phyloP scores from a whole-genome alignment of 148 eudicot genomes.

The Salicornia ramosissima region DNA sequence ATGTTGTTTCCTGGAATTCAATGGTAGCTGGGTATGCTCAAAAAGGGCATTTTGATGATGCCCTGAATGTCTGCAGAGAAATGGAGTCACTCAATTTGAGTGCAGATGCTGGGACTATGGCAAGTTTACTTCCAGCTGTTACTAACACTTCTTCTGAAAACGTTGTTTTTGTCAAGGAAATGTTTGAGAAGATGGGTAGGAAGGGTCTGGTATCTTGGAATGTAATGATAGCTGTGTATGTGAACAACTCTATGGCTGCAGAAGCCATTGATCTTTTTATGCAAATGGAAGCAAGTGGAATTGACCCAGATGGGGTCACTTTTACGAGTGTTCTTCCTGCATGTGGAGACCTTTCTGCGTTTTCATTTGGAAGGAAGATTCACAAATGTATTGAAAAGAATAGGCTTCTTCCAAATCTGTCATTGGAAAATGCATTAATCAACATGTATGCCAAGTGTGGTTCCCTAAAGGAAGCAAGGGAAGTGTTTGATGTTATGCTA shows the following conservation, averaged over 20 bases:
- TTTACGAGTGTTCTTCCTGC: constrained; percentile 80
- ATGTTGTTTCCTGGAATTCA: constrained; percentile 77
- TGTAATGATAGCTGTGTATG: constrained; percentile 78
- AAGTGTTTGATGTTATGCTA: constrained; percentile 56
- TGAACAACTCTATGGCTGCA: constrained; percentile 62
- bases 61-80: constrained; percentile 53
- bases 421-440: constrained; percentile 68
- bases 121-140: constrained; percentile 67
- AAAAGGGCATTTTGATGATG: constrained; percentile 61
- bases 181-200: constrained; percentile 41
- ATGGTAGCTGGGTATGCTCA: constrained; percentile 68
- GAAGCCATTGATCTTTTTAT: constrained; percentile 59
- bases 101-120: constrained; percentile 77
- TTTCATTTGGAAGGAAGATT: constrained; percentile 55
- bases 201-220: constrained; percentile 63
- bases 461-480: constrained; percentile 58
- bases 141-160: constrained; percentile 44
- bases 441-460: constrained; percentile 93
- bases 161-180: constrained; percentile 47
- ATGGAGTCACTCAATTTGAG: constrained; percentile 39
- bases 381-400: constrained; percentile 45
- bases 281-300: constrained; percentile 48
- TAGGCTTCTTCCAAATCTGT: constrained; percentile 52
- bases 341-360: constrained; percentile 78
- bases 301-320: constrained; percentile 63